Percentiles rank a stretch among this genome's conserved stretches.
These are phyloP conservation scores for Cercospora sp. DNA, from an alignment of 2,329 filamentous ascomycete genomes.

Conservation along the genomic window DNA sequence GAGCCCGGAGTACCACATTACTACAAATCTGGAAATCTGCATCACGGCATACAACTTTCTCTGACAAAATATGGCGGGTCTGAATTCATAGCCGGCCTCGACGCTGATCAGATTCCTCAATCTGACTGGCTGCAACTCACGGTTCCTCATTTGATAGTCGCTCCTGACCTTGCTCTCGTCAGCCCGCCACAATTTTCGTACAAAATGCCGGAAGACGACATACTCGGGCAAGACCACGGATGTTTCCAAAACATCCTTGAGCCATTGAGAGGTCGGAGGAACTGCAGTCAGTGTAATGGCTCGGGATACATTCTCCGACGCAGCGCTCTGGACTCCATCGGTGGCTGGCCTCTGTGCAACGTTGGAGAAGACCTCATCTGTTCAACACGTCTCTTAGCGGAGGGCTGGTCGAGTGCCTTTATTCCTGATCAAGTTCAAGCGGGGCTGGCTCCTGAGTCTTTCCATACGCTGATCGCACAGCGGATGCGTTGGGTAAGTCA, in stretches of 20 bases:
- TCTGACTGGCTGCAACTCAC: conserved; percentile 60
- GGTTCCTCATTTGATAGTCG: conserved; percentile 58
- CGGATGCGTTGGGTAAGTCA: conserved; percentile 53
- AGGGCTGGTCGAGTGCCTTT: conserved; percentile 64
- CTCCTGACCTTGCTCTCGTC: conserved; percentile 60
- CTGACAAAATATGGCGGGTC: conserved; percentile 33
- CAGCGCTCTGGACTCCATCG: conserved; percentile 61
- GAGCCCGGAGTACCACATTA: conserved; percentile 3
- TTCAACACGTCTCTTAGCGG: conserved; percentile 59
- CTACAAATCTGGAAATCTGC: conserved; percentile 23
- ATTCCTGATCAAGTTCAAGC: conserved; percentile 62
- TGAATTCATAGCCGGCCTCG: conserved; percentile 63
- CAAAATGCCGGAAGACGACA: conserved; percentile 61
- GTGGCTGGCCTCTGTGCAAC: conserved; percentile 61
- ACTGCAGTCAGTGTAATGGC: conserved; percentile 65
- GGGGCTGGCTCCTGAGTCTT: conserved; percentile 61
- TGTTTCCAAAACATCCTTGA: conserved; percentile 60
- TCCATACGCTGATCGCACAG: conserved; percentile 58
- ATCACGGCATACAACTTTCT: conserved; percentile 10
- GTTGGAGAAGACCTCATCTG: conserved; percentile 63
- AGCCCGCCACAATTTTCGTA: conserved; percentile 65
- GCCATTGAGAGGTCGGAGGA: conserved; percentile 48
- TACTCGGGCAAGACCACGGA: conserved; percentile 59
- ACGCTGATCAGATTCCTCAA: conserved; percentile 69
- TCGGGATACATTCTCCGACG: conserved; percentile 63